These are phyloP conservation scores for Bacidia rubella DNA, from an alignment of 495 filamentous ascomycete genomes.

Conservation along the genomic window DNA sequence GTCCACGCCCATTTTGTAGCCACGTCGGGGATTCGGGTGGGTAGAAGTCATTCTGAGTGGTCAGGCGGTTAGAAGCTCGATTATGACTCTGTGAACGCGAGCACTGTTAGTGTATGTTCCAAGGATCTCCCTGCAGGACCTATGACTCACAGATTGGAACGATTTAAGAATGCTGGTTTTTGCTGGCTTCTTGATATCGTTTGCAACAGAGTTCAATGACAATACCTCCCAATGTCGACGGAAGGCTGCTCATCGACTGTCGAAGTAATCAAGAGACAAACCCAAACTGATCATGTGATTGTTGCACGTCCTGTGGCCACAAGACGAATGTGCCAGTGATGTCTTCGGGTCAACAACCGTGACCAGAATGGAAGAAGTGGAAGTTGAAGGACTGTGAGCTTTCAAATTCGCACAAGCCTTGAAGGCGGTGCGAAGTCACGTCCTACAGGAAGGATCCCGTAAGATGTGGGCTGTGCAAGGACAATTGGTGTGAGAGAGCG, in stretches of 20 bases:
- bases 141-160: constrained; percentile 15
- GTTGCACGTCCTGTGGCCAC: not conserved
- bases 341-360: not conserved
- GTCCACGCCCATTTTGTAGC: constrained; percentile 16
- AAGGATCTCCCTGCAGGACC: constrained; percentile 1
- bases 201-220: not conserved
- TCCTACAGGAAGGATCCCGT: not conserved
- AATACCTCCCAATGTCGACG: not conserved
- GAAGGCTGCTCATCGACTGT: not conserved
- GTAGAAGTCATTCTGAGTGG: constrained; percentile 18
- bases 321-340: not conserved
- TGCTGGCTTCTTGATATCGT: not conserved
- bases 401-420: not conserved
- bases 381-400: not conserved
- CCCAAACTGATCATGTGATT: constrained; percentile 1
- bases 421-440: constrained; percentile 1
- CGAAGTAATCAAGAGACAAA: not conserved
- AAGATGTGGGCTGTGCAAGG: constrained; percentile 4
- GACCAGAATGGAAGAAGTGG: not conserved
- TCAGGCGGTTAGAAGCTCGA: constrained; percentile 12
- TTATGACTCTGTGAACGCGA: constrained; percentile 12
- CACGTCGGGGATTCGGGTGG: constrained; percentile 17
- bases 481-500: not conserved
- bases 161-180: not conserved
- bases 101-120: constrained; percentile 3